Conservation (phyloP, 192 early-diverging fungal species). For the Coemansia reversa region DNA sequence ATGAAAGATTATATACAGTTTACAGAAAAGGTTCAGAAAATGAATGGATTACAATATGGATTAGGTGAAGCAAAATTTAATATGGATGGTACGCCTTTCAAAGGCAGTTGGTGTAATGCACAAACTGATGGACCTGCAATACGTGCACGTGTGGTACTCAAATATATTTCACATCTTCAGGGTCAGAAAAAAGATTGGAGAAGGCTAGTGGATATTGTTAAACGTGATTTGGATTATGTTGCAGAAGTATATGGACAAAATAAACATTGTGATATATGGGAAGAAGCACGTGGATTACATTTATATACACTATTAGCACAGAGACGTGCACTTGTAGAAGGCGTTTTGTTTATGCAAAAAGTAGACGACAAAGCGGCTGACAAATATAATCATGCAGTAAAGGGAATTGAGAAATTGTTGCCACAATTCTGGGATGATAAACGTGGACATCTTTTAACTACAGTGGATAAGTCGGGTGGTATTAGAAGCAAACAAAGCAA, state of each 20-base stretch:
- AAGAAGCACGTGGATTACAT: constrained; percentile 69
- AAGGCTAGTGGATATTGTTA: neutral
- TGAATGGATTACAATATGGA: constrained; percentile 15
- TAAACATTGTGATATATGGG: constrained; percentile 72
- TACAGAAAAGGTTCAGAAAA: constrained; percentile 23
- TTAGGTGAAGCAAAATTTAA: constrained; percentile 69
- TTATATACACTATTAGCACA: constrained; percentile 71
- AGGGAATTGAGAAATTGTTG: constrained; percentile 23
- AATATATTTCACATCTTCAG: constrained; percentile 12
- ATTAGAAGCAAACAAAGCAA: constrained; percentile 50
- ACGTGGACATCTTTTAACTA: constrained; percentile 39
- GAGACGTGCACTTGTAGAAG: constrained; percentile 58
- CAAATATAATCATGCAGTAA: neutral
- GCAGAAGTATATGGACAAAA: constrained; percentile 46
- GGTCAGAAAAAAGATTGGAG: neutral
- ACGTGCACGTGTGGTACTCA: constrained; percentile 31
- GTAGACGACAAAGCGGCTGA: constrained; percentile 54
- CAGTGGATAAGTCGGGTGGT: constrained; percentile 46
- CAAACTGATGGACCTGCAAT: constrained; percentile 71
- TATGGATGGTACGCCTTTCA: constrained; percentile 59
- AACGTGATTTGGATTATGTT: constrained; percentile 64
- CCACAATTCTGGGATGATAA: constrained; percentile 51
- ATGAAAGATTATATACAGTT: constrained; percentile 33
- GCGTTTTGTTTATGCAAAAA: constrained; percentile 23
- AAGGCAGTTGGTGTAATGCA: constrained; percentile 59